Percentiles rank a stretch among this genome's conserved stretches.
phyloP scores from a whole-genome alignment of 2,329 filamentous ascomycete genomes.

The Anthostomella pinea region DNA sequence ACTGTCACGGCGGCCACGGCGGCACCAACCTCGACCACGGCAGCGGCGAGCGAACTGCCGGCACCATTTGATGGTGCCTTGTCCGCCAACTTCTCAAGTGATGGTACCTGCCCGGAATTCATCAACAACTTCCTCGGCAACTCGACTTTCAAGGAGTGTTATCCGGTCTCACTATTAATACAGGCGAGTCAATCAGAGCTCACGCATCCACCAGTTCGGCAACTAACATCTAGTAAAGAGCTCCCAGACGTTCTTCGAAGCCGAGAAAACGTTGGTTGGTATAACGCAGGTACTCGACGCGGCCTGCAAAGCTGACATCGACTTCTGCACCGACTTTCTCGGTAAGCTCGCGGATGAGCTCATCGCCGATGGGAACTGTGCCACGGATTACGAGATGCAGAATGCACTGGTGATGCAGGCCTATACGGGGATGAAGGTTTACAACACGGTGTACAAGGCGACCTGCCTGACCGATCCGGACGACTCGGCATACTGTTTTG shows the following conservation, averaged over 20 bases:
- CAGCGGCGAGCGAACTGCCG: constrained; percentile 47
- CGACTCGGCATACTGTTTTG: constrained; percentile 73
- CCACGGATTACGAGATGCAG: constrained; percentile 61
- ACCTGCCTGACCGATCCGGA: constrained; percentile 71
- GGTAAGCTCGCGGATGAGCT: constrained; percentile 63
- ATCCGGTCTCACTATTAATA: constrained; percentile 81
- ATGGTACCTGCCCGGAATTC: constrained; percentile 61
- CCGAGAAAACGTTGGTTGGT: constrained; percentile 65
- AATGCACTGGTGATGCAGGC: constrained; percentile 73
- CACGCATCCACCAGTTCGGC: not conserved
- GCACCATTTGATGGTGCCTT: constrained; percentile 66
- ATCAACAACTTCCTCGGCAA: constrained; percentile 66
- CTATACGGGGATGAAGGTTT: constrained; percentile 72
- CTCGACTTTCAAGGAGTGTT: constrained; percentile 67
- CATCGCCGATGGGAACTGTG: constrained; percentile 62
- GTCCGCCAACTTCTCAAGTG: constrained; percentile 57
- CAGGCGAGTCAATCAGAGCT: constrained; percentile 51
- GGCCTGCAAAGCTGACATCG: constrained; percentile 67
- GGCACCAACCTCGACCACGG: constrained; percentile 26
- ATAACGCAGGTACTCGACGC: constrained; percentile 77
- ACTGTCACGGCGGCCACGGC: constrained; percentile 24
- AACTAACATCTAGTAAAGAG: constrained; percentile 52
- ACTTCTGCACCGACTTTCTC: constrained; percentile 65
- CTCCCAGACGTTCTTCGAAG: constrained; percentile 80
- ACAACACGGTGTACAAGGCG: constrained; percentile 74